Evolutionary conservation across 768 basidiomycete genomes (phyloP).

Genomic region (Hygrocybe coccinea): DNA sequence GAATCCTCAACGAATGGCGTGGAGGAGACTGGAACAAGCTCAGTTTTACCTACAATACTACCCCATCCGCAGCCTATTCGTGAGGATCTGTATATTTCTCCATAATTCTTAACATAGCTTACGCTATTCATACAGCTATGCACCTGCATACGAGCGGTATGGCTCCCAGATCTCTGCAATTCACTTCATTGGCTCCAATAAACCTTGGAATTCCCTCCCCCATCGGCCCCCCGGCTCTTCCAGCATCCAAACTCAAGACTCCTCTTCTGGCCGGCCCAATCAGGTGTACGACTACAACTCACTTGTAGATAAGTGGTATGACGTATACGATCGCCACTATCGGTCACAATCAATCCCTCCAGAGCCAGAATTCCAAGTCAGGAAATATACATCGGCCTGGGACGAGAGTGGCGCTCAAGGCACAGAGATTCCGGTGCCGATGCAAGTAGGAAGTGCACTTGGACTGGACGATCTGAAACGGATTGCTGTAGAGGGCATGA

Average conservation of each 20-base stretch:
- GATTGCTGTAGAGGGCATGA: slow-evolving; percentile 57
- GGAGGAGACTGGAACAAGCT: slow-evolving; percentile 84
- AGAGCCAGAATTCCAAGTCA: slow-evolving; percentile 52
- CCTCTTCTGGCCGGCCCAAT: slow-evolving; percentile 64
- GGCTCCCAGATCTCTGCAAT: slow-evolving; percentile 81
- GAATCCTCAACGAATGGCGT: slow-evolving; percentile 93
- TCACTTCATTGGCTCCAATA: slow-evolving; percentile 94
- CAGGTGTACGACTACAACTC: slow-evolving; percentile 71
- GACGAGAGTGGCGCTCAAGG: slow-evolving; percentile 38
- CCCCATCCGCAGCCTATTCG: slow-evolving; percentile 96
- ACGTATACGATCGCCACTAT: slow-evolving; percentile 84
- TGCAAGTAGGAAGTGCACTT: slow-evolving; percentile 33
- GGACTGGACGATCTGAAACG: slow-evolving; percentile 62
- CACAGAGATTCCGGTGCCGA: slow-evolving; percentile 15
- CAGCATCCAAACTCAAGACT: slow-evolving; percentile 57
- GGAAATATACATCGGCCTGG: slow-evolving; percentile 73
- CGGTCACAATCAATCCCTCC: slow-evolving; percentile 50
- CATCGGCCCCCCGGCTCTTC: slow-evolving; percentile 58
- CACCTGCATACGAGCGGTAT: slow-evolving; percentile 92
- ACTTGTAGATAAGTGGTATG: slow-evolving; percentile 87
- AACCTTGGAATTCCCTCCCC: slow-evolving; percentile 83
- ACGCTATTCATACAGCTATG: slow-evolving; percentile 58
- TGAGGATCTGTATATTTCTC: slow-evolving; percentile 40
- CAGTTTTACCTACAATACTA: slow-evolving; percentile 97
- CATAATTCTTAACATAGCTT: slow-evolving; percentile 21